A percentile compares a stretch with the other conserved stretches of the same genome.
Conservation (phyloP, 176 grass and related monocot genomes). For the Microstegium vimineum region DNA sequence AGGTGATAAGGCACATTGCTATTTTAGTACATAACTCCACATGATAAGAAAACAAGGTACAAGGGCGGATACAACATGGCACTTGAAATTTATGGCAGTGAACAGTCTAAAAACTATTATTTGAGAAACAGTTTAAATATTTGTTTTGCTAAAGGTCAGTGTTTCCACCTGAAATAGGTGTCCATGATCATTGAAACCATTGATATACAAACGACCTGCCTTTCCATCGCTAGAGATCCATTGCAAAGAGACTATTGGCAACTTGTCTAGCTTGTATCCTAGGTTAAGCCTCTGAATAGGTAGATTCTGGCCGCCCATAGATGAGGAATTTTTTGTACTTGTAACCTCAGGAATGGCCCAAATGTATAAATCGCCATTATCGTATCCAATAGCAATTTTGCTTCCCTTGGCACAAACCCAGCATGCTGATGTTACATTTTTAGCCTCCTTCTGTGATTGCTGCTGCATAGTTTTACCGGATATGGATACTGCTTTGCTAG, state of each 20-base stretch:
- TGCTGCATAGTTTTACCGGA: slow-evolving; percentile 51
- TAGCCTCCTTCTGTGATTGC: slow-evolving; percentile 52
- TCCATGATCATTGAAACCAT: slow-evolving; percentile 60
- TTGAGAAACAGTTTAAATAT: slow-evolving; percentile 5
- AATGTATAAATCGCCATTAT: slow-evolving; percentile 74
- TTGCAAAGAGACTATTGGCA: slow-evolving; percentile 68
- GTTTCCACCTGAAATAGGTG: slow-evolving; percentile 67
- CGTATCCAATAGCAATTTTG: slow-evolving; percentile 80
- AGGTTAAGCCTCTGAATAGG: slow-evolving; percentile 91
- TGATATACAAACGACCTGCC: slow-evolving; percentile 71
- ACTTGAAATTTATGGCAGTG: slow-evolving; percentile 17
- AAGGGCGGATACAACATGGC: not conserved
- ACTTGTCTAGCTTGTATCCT: slow-evolving; percentile 85
- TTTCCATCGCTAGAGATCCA: slow-evolving; percentile 61
- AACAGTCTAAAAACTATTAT: not conserved
- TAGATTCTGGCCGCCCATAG: not conserved
- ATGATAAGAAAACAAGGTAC: not conserved
- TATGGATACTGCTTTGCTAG: slow-evolving; percentile 57
- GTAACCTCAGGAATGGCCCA: slow-evolving; percentile 56
- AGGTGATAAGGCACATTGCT: not conserved
- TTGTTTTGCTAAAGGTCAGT: slow-evolving; percentile 17
- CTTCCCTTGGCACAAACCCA: slow-evolving; percentile 79
- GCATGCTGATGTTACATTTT: slow-evolving; percentile 66
- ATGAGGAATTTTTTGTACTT: slow-evolving; percentile 30
- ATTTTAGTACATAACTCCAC: not conserved